phyloP scores from a whole-genome alignment of 2,329 filamentous ascomycete species.

The Beauveria pseudobassiana region DNA sequence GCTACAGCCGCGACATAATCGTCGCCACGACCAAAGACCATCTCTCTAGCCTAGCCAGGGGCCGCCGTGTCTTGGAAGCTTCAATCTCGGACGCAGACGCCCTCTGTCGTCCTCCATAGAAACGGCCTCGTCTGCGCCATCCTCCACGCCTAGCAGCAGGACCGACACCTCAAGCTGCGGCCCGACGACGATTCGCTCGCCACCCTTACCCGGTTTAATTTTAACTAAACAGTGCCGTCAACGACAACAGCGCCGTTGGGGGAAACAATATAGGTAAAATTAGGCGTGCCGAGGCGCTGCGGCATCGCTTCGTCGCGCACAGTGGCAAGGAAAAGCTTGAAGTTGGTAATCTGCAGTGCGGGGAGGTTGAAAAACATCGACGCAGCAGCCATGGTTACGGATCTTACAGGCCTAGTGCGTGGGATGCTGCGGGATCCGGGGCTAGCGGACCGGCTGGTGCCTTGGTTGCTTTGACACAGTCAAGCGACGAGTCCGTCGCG shows the following conservation, averaged over 20 bases:
- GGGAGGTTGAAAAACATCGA: neutral
- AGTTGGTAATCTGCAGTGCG: no score
- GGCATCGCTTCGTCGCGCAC: neutral
- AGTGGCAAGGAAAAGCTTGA: neutral
- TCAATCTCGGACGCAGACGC: neutral
- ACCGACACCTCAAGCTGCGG: constrained; percentile 16
- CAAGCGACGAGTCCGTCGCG: neutral
- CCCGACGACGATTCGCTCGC: constrained; percentile 13
- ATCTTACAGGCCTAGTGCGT: neutral
- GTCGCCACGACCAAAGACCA: no score
- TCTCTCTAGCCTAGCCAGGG: no score
- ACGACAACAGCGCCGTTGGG: neutral
- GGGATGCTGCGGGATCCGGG: neutral
- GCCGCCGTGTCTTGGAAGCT: neutral
- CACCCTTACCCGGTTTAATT: constrained; percentile 17
- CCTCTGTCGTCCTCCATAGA: neutral
- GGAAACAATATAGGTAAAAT: no score
- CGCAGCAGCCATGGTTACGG: neutral
- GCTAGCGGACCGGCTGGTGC: neutral
- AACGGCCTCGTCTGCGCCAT: constrained; percentile 13
- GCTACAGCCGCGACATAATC: no score
- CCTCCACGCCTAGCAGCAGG: constrained; percentile 13
- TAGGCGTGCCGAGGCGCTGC: neutral
- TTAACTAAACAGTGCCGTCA: constrained; percentile 12
- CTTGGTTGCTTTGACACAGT: neutral